Base-by-base conservation (phyloP, 106 monocot genomes). In the Allium fistulosum region DNA sequence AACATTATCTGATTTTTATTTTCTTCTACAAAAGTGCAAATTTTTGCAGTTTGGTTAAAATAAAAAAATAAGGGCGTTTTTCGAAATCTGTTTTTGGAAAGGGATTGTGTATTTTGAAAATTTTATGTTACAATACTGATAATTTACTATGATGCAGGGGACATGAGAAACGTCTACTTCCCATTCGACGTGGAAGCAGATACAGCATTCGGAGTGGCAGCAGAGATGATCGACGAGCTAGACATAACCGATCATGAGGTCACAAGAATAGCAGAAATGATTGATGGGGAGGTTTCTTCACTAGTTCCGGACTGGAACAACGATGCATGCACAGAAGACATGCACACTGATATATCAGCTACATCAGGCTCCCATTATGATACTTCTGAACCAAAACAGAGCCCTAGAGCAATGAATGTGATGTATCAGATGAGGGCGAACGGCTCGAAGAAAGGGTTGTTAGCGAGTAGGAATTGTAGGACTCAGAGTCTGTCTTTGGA, bases 161-260 rank as follows among this genome's bases (percentile, higher is more conserved):
- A 60, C 15, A 46, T 73, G 16, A 61, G 81, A 6, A 81, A 81
- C 52, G 79, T 86, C 45, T 70, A 81, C 67, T 86, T 86, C 62
- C 59, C 45, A 7, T 73, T 73, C 3, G 62, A 65, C 28, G 18
- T 73, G 18, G 53, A 73, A 47, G 55, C 70, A 14, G 83, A 83
- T 48, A 83, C 79, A 4, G 83, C 83, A 68, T 57, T 83, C 5
- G 75, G 79, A 28, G 83, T 83, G 50, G 83, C 79, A 11, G 62
- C 75, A 6, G 83, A 83, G 52, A 83, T 83, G 83, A 72, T 83
- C 55, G 70, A 46, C 6, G 78, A 79, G 58, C 48, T 83, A 60
- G 78, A 79, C 53, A 37, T 37, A 4, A 37, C 37, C 0, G 37
- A 37, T 37, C 37, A 37, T 37, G 37, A 37, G 37, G 37, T 75